Evolutionary conservation across 2,329 filamentous ascomycete species (phyloP).

Genomic region (Cercospora berteroae): DNA sequence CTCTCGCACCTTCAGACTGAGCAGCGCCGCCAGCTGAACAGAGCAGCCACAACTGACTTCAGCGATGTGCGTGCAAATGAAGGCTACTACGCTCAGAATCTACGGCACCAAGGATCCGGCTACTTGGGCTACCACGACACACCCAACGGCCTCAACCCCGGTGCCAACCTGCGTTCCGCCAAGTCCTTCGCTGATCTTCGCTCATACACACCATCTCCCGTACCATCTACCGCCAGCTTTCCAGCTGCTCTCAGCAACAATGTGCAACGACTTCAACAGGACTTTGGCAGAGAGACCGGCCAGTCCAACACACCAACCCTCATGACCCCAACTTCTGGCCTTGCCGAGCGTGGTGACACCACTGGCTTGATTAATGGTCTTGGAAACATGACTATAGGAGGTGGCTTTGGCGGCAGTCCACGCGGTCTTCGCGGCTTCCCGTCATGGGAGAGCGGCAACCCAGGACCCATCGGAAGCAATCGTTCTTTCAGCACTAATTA

Average conservation of each 20-base stretch:
- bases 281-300: constrained; percentile 56
- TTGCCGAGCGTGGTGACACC: constrained; percentile 33
- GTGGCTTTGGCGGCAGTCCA: constrained; percentile 55
- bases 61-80: constrained; percentile 74
- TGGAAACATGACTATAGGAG: constrained; percentile 58
- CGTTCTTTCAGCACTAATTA: constrained; percentile 59
- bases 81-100: constrained; percentile 69
- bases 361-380: constrained; percentile 62
- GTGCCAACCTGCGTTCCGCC: constrained; percentile 79
- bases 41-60: constrained; percentile 97
- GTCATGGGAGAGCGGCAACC: constrained; percentile 58
- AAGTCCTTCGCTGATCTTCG: constrained; percentile 96
- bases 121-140: constrained; percentile 82
- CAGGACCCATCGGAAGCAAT: constrained; percentile 64
- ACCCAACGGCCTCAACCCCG: constrained; percentile 60
- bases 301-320: constrained; percentile 65
- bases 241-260: constrained; percentile 65
- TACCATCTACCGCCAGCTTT: constrained; percentile 84
- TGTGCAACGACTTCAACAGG: constrained; percentile 58
- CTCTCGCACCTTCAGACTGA: constrained; percentile 71
- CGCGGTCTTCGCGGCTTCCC: constrained; percentile 59
- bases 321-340: constrained; percentile 53
- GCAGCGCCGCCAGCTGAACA: constrained; percentile 79
- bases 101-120: constrained; percentile 74
- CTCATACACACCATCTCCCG: constrained; percentile 92